Evolutionary conservation across 768 basidiomycete genomes (phyloP).

Genomic region (Mycena alexandri): DNA sequence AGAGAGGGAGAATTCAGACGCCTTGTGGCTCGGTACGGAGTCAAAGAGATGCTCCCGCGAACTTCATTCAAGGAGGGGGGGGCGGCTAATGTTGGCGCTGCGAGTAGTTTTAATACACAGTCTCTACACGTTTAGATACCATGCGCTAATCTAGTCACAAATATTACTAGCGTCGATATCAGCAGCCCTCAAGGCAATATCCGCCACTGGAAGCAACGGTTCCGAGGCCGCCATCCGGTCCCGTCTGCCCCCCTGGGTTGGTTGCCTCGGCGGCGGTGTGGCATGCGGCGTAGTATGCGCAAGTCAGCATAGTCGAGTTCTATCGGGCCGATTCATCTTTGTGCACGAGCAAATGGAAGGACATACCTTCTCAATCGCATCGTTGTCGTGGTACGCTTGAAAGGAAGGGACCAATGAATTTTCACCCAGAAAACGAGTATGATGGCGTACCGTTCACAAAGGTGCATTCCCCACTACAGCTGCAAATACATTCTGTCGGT

Average conservation of each 20-base stretch:
- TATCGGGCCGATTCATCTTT: background rate
- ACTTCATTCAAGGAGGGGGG: no score
- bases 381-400: conserved; percentile 19
- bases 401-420: background rate
- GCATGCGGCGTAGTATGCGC: background rate
- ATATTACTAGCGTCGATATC: no score
- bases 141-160: no score
- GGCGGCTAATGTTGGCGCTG: no score
- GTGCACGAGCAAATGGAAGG: background rate
- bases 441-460: conserved; percentile 21
- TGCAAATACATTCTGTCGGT: conserved; percentile 29
- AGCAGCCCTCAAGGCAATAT: conserved; percentile 2
- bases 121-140: no score
- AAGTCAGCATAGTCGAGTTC: conserved; percentile 10
- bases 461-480: conserved; percentile 8
- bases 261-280: conserved; percentile 5
- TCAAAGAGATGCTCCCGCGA: no score
- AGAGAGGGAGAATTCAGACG: no score
- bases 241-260: conserved; percentile 4
- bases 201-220: background rate
- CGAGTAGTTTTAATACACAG: no score
- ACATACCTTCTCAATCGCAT: background rate
- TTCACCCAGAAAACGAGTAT: background rate
- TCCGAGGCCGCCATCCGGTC: background rate
- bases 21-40: no score